These are phyloP conservation scores for Solanum ossicruentum DNA, from an alignment of 257 asterid genomes.

Conservation along the genomic window DNA sequence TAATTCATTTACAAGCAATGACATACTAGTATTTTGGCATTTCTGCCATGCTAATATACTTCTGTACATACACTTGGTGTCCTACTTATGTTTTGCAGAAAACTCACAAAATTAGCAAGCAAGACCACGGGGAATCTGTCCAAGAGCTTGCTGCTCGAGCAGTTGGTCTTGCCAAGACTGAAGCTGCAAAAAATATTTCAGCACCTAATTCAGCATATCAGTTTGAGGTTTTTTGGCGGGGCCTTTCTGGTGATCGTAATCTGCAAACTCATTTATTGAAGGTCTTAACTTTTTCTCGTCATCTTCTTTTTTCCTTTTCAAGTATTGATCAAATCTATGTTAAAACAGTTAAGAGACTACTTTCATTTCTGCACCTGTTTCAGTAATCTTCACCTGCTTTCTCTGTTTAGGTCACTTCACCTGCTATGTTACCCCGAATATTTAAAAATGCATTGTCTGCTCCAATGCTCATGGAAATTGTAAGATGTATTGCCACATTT, in stretches of 20 bases:
- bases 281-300: constrained; percentile 20
- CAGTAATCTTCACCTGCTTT: not conserved
- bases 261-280: constrained; percentile 69
- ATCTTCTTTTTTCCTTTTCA: not conserved
- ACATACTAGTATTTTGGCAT: not conserved
- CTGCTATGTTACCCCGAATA: constrained; percentile 58
- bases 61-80: not conserved
- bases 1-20: not conserved
- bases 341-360: not conserved
- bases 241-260: constrained; percentile 60
- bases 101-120: constrained; percentile 24
- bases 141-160: constrained; percentile 91
- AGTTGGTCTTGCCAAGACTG: constrained; percentile 62
- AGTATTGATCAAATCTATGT: not conserved
- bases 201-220: constrained; percentile 87
- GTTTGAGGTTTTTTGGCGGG: constrained; percentile 92
- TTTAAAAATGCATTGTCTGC: constrained; percentile 85
- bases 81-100: constrained; percentile 24
- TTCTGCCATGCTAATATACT: not conserved
- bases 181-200: constrained; percentile 76
- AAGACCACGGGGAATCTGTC: constrained; percentile 51
- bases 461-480: constrained; percentile 58
- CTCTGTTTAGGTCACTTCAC: constrained; percentile 52
- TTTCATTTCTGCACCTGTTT: not conserved
- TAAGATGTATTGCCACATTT: constrained; percentile 66